Evolutionary conservation across 371 early-diverging fungal genomes (phyloP).

Genomic region (Phascolomyces articulosus): DNA sequence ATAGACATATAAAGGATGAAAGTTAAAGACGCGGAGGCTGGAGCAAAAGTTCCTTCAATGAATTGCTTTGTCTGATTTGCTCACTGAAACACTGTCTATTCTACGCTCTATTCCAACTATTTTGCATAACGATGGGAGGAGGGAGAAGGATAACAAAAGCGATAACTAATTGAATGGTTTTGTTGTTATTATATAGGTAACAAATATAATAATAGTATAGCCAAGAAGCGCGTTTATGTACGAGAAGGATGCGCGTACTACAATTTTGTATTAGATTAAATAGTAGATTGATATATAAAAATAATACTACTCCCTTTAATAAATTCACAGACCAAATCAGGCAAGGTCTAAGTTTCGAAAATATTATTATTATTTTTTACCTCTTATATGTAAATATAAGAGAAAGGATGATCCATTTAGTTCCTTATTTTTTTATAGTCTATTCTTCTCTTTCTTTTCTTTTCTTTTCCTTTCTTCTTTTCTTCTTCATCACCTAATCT

Average conservation of each 20-base stretch:
- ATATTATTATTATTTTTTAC: no score
- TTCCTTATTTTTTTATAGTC: neutral
- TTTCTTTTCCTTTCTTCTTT: neutral
- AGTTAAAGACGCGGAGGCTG: neutral
- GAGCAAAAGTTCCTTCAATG: neutral
- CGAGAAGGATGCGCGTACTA: no score
- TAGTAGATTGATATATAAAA: neutral
- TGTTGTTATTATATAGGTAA: no score
- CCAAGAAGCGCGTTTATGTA: no score
- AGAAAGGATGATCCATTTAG: neutral
- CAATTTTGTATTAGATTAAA: no score
- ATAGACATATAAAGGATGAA: constrained; percentile 6
- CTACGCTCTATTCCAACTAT: no score
- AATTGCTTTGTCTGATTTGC: neutral
- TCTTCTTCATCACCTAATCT: neutral
- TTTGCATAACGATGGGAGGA: no score
- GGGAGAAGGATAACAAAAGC: no score
- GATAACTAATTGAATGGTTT: no score
- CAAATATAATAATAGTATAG: no score
- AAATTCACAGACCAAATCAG: neutral
- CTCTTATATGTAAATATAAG: no score
- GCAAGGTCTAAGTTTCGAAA: constrained; percentile 4
- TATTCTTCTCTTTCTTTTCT: neutral
- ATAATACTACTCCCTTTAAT: neutral
- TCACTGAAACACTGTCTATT: constrained; percentile 1